phyloP scores from a whole-genome alignment of 495 filamentous ascomycete species.

The Beverwykella pulmonaria region DNA sequence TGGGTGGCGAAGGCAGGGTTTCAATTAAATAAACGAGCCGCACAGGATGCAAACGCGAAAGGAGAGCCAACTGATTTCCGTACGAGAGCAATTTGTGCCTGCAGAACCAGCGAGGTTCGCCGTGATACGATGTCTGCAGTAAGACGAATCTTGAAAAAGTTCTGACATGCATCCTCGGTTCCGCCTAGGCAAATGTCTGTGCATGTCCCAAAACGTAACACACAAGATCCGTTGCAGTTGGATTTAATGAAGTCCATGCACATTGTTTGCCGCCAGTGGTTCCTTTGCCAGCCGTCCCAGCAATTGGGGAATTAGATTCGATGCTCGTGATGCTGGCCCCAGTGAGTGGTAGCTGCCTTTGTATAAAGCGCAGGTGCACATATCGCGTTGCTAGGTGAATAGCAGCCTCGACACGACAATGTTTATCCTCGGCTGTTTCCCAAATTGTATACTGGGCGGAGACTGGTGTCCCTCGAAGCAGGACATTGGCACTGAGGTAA shows the following conservation, averaged over 20 bases:
- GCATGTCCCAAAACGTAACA: background rate
- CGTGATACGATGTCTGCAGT: slow-evolving; percentile 3
- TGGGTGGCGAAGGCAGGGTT: slow-evolving; percentile 5
- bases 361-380: background rate
- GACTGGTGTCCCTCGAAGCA: background rate
- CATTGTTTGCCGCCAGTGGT: background rate
- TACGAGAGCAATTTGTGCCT: slow-evolving; percentile 6
- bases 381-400: too few relatives aligned
- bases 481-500: background rate
- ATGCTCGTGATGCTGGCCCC: too few relatives aligned
- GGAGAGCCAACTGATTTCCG: slow-evolving; percentile 4
- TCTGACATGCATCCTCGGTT: slow-evolving; percentile 22
- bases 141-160: slow-evolving; percentile 8
- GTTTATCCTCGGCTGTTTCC: too few relatives aligned
- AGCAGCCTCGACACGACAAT: too few relatives aligned
- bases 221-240: slow-evolving; percentile 3
- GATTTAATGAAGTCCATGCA: background rate
- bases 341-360: background rate
- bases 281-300: background rate
- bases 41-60: background rate
- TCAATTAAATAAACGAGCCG: slow-evolving; percentile 10
- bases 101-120: slow-evolving; percentile 9
- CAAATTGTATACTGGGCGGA: too few relatives aligned
- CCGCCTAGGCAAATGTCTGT: slow-evolving; percentile 3
- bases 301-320: background rate